Percentiles rank a stretch among this genome's conserved stretches.
Evolutionary conservation across 306 rosid species (phyloP).

Genomic region (Abrus pulchellus): DNA sequence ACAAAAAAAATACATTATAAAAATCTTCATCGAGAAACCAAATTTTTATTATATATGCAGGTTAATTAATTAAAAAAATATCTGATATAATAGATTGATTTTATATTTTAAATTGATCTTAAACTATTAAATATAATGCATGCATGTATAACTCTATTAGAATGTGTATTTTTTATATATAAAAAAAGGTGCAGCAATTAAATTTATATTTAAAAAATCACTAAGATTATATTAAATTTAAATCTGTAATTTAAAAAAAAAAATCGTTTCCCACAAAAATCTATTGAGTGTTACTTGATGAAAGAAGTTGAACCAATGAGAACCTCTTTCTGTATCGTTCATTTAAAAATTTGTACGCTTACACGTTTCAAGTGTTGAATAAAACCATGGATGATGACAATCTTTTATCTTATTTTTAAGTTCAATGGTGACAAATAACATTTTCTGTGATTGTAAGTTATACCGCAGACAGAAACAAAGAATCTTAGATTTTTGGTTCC

Average conservation of each 20-base stretch:
- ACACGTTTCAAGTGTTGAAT: background rate
- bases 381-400: background rate
- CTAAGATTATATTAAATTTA: no score
- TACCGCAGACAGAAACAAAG: background rate
- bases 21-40: background rate
- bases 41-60: no score
- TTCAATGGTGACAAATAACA: conserved; percentile 39
- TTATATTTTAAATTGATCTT: no score
- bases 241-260: no score
- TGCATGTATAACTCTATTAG: no score
- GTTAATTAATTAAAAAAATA: no score
- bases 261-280: background rate
- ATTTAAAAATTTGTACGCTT: background rate
- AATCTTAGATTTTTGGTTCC: conserved; percentile 21
- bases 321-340: background rate
- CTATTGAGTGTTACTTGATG: background rate
- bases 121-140: no score
- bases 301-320: background rate
- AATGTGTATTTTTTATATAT: no score
- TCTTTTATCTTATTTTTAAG: background rate
- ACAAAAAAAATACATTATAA: background rate
- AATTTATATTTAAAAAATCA: no score
- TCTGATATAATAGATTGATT: no score
- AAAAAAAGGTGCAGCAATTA: no score
- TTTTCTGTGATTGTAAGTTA: conserved; percentile 19